Evolutionary conservation across 208 protist species (phyloP).

Genomic region (Crithidia sp.): DNA sequence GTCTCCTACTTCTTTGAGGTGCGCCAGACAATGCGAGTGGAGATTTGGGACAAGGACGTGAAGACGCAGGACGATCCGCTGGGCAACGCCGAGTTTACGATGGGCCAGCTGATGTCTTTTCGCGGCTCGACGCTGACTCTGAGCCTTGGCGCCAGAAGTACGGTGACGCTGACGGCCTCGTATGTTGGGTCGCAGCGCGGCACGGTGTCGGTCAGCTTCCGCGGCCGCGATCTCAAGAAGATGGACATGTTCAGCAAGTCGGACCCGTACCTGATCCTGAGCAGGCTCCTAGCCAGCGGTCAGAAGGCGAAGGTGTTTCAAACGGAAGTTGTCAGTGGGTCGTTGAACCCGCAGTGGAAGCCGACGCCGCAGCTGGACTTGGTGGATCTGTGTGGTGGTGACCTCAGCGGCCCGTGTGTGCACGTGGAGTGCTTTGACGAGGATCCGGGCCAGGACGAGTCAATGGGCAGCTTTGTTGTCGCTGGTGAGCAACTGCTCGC

Average conservation of each 20-base stretch:
- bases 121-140: slow-evolving; percentile 15
- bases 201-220: slow-evolving; percentile 22
- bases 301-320: slow-evolving; percentile 27
- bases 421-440: slow-evolving; percentile 37
- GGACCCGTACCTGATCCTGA: slow-evolving; percentile 35
- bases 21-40: slow-evolving; percentile 26
- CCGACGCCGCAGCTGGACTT: slow-evolving; percentile 32
- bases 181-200: slow-evolving; percentile 12
- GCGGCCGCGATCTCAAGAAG: slow-evolving; percentile 40
- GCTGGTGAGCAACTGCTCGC: slow-evolving; percentile 24
- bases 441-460: slow-evolving; percentile 14
- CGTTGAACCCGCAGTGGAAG: slow-evolving; percentile 48
- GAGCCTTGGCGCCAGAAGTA: no score
- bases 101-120: slow-evolving; percentile 33
- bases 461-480: slow-evolving; percentile 31
- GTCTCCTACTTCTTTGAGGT: slow-evolving; percentile 53
- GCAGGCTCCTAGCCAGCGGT: slow-evolving; percentile 20
- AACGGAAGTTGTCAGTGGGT: no score
- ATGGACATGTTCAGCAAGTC: slow-evolving; percentile 49
- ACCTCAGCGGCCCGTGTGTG: slow-evolving; percentile 21
- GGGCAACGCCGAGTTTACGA: slow-evolving; percentile 26
- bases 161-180: slow-evolving; percentile 30
- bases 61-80: slow-evolving; percentile 34
- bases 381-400: slow-evolving; percentile 38
- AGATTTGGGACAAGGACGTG: slow-evolving; percentile 37